Conservation (phyloP, 1,139 yeast genomes). For the Nakaseomyces nivariensis region DNA sequence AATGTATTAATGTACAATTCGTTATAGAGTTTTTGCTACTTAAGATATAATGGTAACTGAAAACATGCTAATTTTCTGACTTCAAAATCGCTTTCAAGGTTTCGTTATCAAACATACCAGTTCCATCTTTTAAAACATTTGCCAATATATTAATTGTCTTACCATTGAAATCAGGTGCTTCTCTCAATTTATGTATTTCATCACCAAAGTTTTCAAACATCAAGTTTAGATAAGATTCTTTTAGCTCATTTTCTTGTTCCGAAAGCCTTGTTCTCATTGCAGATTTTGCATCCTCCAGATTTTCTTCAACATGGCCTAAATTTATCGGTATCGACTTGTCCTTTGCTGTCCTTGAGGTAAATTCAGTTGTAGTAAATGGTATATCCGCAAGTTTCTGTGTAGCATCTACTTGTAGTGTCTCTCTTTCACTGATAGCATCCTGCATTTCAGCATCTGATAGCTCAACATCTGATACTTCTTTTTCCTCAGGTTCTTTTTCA, state of each 20-base stretch:
- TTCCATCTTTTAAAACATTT: slow-evolving; percentile 54
- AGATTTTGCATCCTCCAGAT: slow-evolving; percentile 13
- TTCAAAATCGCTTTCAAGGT: slow-evolving; percentile 34
- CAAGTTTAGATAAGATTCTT: slow-evolving; percentile 43
- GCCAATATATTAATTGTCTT: slow-evolving; percentile 55
- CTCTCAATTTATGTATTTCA: slow-evolving; percentile 54
- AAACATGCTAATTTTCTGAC: neutral
- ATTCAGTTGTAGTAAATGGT: slow-evolving; percentile 23
- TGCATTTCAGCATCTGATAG: slow-evolving; percentile 36
- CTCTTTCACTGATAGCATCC: slow-evolving; percentile 5
- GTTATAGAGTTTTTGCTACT: too few relatives aligned
- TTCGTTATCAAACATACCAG: slow-evolving; percentile 56
- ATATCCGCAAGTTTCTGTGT: slow-evolving; percentile 18
- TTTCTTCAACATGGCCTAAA: slow-evolving; percentile 14
- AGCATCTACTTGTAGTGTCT: slow-evolving; percentile 12
- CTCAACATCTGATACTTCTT: slow-evolving; percentile 22
- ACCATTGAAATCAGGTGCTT: slow-evolving; percentile 53
- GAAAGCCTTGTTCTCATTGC: slow-evolving; percentile 7
- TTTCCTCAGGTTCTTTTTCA: slow-evolving; percentile 7
- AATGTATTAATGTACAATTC: too few relatives aligned
- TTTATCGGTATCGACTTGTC: slow-evolving; percentile 11
- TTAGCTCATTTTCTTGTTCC: slow-evolving; percentile 29
- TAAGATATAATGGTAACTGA: neutral
- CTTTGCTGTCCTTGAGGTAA: slow-evolving; percentile 18
- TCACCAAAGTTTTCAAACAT: slow-evolving; percentile 53